phyloP scores from a whole-genome alignment of 352 stramenopile species.

The Phytophthora foliorum region DNA sequence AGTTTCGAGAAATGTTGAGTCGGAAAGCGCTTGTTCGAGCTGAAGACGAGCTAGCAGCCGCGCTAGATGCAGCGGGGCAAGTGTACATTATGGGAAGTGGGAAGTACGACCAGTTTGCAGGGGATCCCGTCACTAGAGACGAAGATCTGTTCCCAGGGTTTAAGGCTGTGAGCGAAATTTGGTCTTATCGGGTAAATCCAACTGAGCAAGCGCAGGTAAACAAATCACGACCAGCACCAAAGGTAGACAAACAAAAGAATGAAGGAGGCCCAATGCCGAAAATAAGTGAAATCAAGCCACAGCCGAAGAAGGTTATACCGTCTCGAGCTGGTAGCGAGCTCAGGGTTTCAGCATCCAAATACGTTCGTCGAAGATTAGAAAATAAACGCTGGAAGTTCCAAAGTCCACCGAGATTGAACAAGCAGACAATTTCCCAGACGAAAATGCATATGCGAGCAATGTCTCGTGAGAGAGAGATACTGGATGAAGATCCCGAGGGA shows the following conservation, averaged over 20 bases:
- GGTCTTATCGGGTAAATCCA: constrained; percentile 59
- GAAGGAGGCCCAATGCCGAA: not conserved
- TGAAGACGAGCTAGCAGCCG: constrained; percentile 85
- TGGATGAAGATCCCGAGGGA: constrained; percentile 11
- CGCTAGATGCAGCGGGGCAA: constrained; percentile 92
- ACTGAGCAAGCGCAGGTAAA: constrained; percentile 1
- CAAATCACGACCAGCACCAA: constrained; percentile 1
- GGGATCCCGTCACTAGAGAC: constrained; percentile 54
- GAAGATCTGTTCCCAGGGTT: constrained; percentile 74
- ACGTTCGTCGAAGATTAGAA: constrained; percentile 67
- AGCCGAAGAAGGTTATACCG: not conserved
- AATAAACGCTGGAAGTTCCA: constrained; percentile 77
- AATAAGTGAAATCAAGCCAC: not conserved
- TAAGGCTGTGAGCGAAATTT: constrained; percentile 69
- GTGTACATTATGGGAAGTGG: constrained; percentile 94
- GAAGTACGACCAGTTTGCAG: constrained; percentile 86
- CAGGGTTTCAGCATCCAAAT: constrained; percentile 36
- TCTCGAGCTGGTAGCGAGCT: not conserved
- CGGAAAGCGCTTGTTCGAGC: constrained; percentile 69
- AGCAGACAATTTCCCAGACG: constrained; percentile 38
- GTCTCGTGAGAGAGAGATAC: constrained; percentile 13
- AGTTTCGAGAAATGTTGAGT: constrained; percentile 53
- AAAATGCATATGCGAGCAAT: constrained; percentile 38
- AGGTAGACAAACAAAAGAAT: constrained; percentile 17
- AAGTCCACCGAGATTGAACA: constrained; percentile 72